Evolutionary conservation across 2,329 filamentous ascomycete species (phyloP), one percentile per base, ranked within the genome.

Genomic region (Ramichloridium luteum): DNA sequence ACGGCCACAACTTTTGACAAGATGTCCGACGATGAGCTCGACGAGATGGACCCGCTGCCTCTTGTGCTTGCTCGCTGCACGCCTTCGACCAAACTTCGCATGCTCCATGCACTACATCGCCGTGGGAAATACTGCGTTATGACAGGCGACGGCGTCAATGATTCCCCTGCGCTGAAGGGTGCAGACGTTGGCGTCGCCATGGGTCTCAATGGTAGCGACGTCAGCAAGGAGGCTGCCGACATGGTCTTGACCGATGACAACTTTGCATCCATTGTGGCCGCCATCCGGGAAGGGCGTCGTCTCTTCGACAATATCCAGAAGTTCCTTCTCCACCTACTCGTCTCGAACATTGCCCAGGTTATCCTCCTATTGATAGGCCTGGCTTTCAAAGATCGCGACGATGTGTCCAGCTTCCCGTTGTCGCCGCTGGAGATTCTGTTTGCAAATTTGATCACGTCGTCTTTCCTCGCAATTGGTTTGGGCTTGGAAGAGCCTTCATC

Each of bases 231-330:
- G 20, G 59, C 60, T 3, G 56, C 57, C 4, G 58, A 61, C 27
- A 62, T 64, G 44, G 58, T 62, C 20, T 44, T 63, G 16, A 60
- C 58, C 1, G 60, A 62, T 22, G 58, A 62, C 41, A 61, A 61
- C 39, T 62, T 64, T 30, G 57, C 59, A 6, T 59, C 56, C 13
- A 62, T 62, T 28, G 55, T 63, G 20, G 58, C 58, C 31, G 59
- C 59, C 12, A 60, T 64, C 32, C 56, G 59, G 38, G 59, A 62
- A 42, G 60, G 60, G 5, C 58, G 60, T 16, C 53, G 57, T 18
- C 54, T 62, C 34, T 64, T 62, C 34, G 59, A 61, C 51, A 64
- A 64, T 37, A 61, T 64, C 25, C 57, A 62, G 35, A 61, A 61
- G 44, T 63, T 65, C 49, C 44, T 65, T n/a, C 57, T 64, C 43